Evolutionary conservation across 2,329 filamentous ascomycete genomes (phyloP).

Genomic region (Epichloe glyceriae): DNA sequence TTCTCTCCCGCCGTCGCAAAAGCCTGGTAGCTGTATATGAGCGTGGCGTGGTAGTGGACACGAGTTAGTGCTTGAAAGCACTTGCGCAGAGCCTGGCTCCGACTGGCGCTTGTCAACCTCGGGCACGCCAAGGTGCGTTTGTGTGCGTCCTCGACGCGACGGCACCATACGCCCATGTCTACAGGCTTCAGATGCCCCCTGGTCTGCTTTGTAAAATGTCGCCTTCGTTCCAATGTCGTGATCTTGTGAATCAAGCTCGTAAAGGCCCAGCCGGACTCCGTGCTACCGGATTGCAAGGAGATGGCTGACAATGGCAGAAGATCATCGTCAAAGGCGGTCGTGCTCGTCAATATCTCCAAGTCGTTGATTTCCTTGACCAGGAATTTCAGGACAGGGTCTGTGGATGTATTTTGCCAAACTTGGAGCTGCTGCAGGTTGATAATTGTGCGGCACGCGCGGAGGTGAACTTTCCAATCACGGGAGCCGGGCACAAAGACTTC

Average conservation of each 20-base stretch:
- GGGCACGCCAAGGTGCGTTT: slow-evolving; percentile 3
- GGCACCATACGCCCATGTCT: slow-evolving; percentile 4
- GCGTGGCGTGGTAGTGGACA: slow-evolving; percentile 9
- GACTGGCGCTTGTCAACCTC: slow-evolving; percentile 4
- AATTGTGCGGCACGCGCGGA: slow-evolving; percentile 5
- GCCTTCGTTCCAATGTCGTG: slow-evolving; percentile 1
- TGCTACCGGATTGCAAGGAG: background rate
- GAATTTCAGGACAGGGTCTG: slow-evolving; percentile 3
- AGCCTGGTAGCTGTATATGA: slow-evolving; percentile 11
- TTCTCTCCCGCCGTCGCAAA: slow-evolving; percentile 4
- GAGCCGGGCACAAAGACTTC: slow-evolving; percentile 7
- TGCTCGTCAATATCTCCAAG: slow-evolving; percentile 5
- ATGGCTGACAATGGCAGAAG: background rate
- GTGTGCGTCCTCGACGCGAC: background rate
- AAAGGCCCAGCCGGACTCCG: slow-evolving; percentile 5
- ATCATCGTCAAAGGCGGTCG: slow-evolving; percentile 3
- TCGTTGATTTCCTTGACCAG: slow-evolving; percentile 6
- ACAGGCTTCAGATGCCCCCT: background rate
- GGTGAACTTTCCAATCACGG: slow-evolving; percentile 5
- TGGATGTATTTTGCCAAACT: background rate
- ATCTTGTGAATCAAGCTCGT: slow-evolving; percentile 5
- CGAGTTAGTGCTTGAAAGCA: slow-evolving; percentile 9
- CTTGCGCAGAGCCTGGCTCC: slow-evolving; percentile 1
- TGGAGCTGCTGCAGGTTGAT: background rate
- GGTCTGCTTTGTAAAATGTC: background rate